Percentiles rank a stretch among this genome's conserved stretches.
These are phyloP conservation scores for Heliosperma pusillum DNA, from an alignment of 148 eudicot species.

Conservation along the genomic window DNA sequence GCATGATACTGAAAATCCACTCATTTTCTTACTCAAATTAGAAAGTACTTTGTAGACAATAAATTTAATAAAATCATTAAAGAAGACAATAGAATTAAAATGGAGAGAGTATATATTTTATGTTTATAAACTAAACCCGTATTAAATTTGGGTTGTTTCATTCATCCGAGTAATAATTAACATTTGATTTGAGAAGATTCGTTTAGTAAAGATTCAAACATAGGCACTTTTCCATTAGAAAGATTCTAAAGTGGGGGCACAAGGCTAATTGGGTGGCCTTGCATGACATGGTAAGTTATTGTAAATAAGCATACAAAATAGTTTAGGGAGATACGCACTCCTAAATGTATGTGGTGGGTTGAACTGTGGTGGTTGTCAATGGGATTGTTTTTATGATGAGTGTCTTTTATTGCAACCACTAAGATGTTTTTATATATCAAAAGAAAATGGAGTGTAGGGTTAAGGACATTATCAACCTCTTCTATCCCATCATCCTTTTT, in stretches of 20 bases:
- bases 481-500: slow-evolving; percentile 21
- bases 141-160: too few relatives aligned
- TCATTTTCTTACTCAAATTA: too few relatives aligned
- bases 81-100: too few relatives aligned
- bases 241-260: slow-evolving; percentile 22
- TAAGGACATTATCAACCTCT: slow-evolving; percentile 12
- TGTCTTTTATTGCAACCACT: slow-evolving; percentile 12
- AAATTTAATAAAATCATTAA: too few relatives aligned
- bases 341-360: slow-evolving; percentile 14
- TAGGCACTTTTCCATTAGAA: slow-evolving; percentile 15
- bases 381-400: slow-evolving; percentile 1
- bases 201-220: slow-evolving; percentile 22
- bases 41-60: too few relatives aligned
- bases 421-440: slow-evolving; percentile 13
- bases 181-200: slow-evolving; percentile 14
- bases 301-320: not conserved
- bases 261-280: slow-evolving; percentile 13
- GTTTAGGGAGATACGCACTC: slow-evolving; percentile 21
- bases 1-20: too few relatives aligned
- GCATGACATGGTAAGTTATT: slow-evolving; percentile 6
- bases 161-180: not conserved
- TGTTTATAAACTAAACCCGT: too few relatives aligned
- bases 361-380: slow-evolving; percentile 24
- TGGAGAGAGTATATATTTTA: too few relatives aligned
- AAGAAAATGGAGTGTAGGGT: slow-evolving; percentile 23